phyloP scores from a whole-genome alignment of 2,329 filamentous ascomycete species.

The Zasmidium cellare region DNA sequence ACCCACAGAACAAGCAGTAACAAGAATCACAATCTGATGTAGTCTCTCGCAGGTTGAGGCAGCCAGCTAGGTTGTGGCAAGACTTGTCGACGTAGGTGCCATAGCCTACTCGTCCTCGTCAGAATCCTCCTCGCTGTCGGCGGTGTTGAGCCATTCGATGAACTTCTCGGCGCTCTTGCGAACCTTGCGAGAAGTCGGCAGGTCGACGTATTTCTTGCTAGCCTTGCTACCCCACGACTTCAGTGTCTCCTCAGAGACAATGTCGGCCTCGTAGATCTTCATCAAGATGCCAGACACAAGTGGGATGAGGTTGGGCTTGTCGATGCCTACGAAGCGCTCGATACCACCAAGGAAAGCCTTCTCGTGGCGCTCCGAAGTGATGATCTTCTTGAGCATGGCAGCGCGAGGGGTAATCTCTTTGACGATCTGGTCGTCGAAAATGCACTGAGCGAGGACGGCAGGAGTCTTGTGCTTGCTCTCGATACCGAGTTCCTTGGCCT shows the following conservation, averaged over 20 bases:
- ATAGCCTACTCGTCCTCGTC: constrained; percentile 25
- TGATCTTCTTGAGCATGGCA: constrained; percentile 81
- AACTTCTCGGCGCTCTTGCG: constrained; percentile 93
- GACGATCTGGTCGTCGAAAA: constrained; percentile 88
- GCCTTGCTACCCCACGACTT: constrained; percentile 91
- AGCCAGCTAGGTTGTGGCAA: not conserved
- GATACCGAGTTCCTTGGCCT: constrained; percentile 94
- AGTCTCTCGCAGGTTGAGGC: not conserved
- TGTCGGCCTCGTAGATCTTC: constrained; percentile 85
- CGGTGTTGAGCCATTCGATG: constrained; percentile 78
- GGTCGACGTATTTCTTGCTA: constrained; percentile 97
- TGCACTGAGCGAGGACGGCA: constrained; percentile 84
- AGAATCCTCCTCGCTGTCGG: constrained; percentile 29
- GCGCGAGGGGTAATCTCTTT: constrained; percentile 84
- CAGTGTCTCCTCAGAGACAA: constrained; percentile 83
- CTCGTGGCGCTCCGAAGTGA: constrained; percentile 89
- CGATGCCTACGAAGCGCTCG: constrained; percentile 85
- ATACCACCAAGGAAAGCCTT: constrained; percentile 94
- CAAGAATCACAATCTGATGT: constrained; percentile 15
- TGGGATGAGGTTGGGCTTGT: constrained; percentile 75
- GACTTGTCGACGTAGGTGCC: not conserved
- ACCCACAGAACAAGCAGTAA: constrained; percentile 9
- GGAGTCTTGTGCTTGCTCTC: constrained; percentile 93
- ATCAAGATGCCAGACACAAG: constrained; percentile 84
- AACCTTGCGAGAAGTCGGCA: constrained; percentile 87